These are phyloP conservation scores for Syzygium oleosum DNA, from an alignment of 345 rosid species.

Conservation along the genomic window DNA sequence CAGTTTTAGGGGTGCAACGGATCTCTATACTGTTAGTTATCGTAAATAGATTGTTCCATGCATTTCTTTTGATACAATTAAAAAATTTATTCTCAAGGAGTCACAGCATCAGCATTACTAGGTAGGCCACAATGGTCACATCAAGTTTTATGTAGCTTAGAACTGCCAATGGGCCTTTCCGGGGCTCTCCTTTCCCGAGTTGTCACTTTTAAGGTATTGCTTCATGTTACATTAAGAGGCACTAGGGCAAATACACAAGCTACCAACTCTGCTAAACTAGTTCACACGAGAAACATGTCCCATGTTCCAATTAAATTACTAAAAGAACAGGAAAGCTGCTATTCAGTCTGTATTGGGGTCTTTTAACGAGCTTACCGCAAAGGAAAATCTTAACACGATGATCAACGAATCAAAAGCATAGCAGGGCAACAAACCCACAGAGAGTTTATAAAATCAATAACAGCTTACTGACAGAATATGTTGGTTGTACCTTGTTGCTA, in stretches of 20 bases:
- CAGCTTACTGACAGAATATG: neutral
- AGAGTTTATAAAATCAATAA: neutral
- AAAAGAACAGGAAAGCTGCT: neutral
- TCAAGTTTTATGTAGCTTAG: too few species aligned
- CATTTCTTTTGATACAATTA: too few species aligned
- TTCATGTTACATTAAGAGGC: neutral
- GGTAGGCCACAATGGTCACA: too few species aligned
- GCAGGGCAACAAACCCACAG: neutral
- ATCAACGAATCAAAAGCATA: neutral
- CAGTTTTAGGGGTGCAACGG: too few species aligned
- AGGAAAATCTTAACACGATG: neutral
- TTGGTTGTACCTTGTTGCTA: constrained; percentile 45
- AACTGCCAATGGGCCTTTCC: too few species aligned
- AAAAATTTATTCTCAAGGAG: too few species aligned
- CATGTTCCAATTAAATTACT: neutral
- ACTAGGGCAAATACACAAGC: neutral
- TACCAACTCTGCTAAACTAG: too few species aligned
- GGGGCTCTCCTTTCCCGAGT: too few species aligned
- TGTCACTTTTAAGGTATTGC: too few species aligned
- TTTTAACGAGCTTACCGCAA: neutral
- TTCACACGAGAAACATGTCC: neutral
- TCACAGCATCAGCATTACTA: too few species aligned
- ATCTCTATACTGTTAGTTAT: too few species aligned
- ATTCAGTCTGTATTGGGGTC: neutral
- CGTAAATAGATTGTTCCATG: too few species aligned